phyloP scores from a whole-genome alignment of 139 green algal species.

The Zygnema circumcarinatum region DNA sequence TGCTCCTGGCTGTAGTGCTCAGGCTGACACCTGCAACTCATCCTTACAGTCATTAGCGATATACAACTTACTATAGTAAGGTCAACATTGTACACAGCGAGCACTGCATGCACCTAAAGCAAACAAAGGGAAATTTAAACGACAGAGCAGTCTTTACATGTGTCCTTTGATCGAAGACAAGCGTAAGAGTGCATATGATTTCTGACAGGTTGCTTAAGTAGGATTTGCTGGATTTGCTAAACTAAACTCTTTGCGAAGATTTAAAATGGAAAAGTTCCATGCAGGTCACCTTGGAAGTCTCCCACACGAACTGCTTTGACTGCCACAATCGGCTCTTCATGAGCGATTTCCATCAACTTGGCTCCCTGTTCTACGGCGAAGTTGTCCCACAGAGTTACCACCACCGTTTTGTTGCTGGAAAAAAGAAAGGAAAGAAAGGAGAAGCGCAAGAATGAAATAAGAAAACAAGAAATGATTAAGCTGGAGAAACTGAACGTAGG shows the following conservation, averaged over 20 bases:
- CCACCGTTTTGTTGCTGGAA: constrained; percentile 67
- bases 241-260: no score
- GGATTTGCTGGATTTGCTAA: no score
- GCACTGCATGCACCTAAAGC: no score
- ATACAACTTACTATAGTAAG: not conserved
- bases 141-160: no score
- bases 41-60: no score
- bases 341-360: constrained; percentile 9
- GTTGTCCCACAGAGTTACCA: constrained; percentile 88
- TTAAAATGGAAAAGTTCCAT: no score
- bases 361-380: constrained; percentile 67
- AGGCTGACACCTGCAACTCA: constrained; percentile 43
- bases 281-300: constrained; percentile 95
- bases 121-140: no score
- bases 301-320: constrained; percentile 81
- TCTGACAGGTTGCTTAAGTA: no score
- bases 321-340: constrained; percentile 74
- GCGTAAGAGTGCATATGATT: no score
- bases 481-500: not conserved
- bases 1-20: constrained; percentile 20
- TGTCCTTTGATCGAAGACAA: no score
- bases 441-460: not conserved
- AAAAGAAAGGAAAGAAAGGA: not conserved
- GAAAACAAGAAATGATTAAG: not conserved
- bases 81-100: no score